A percentile compares a stretch with the other conserved stretches of the same genome.
These are phyloP conservation scores for Hanseniaspora nectarophila DNA, from an alignment of 805 yeast species.

Conservation along the genomic window DNA sequence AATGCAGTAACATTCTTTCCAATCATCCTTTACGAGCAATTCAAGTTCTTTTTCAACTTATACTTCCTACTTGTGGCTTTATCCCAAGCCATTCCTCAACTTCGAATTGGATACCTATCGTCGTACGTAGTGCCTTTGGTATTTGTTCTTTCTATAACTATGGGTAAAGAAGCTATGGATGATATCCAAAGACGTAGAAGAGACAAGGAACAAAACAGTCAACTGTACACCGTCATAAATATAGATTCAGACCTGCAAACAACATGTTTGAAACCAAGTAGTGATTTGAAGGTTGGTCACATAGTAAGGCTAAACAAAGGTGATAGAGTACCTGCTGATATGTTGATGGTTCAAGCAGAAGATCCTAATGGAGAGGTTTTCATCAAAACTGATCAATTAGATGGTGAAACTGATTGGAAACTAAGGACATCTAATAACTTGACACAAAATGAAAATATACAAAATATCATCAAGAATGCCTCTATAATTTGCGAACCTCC, in stretches of 20 bases:
- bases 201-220: slow-evolving; percentile 79
- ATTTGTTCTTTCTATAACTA: slow-evolving; percentile 82
- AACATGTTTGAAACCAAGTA: slow-evolving; percentile 37
- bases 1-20: slow-evolving; percentile 82
- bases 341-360: slow-evolving; percentile 70
- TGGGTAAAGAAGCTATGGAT: slow-evolving; percentile 91
- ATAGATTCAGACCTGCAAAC: slow-evolving; percentile 16
- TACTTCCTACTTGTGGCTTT: slow-evolving; percentile 87
- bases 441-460: slow-evolving; percentile 52
- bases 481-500: slow-evolving; percentile 69
- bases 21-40: slow-evolving; percentile 81
- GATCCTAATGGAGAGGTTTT: slow-evolving; percentile 79
- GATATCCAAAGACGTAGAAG: slow-evolving; percentile 83
- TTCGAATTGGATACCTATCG: slow-evolving; percentile 85
- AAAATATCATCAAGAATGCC: slow-evolving; percentile 39
- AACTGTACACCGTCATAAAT: slow-evolving; percentile 60
- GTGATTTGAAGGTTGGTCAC: slow-evolving; percentile 74
- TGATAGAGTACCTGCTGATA: slow-evolving; percentile 85
- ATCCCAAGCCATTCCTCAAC: slow-evolving; percentile 79
- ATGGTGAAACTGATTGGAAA: slow-evolving; percentile 99
- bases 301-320: slow-evolving; percentile 67
- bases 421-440: slow-evolving; percentile 62
- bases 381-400: slow-evolving; percentile 92
- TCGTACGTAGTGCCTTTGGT: slow-evolving; percentile 90
- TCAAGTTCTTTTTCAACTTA: slow-evolving; percentile 88